A percentile compares a stretch with the other conserved stretches of the same genome.
Evolutionary conservation across 495 filamentous ascomycete genomes (phyloP).

Genomic region (Talaromyces liani): DNA sequence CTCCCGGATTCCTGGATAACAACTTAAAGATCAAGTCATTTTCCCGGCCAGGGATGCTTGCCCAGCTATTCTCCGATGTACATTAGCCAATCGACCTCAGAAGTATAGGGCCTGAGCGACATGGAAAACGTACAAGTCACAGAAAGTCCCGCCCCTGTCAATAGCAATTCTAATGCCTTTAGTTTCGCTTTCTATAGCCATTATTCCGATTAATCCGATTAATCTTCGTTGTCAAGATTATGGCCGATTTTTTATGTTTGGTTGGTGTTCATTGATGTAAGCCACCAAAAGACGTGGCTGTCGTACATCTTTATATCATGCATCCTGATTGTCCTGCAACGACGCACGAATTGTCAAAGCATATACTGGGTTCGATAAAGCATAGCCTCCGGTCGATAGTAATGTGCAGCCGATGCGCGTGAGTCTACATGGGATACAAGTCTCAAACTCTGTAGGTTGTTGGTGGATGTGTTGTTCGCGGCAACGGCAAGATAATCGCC

Average conservation of each 20-base stretch:
- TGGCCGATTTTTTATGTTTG: neutral
- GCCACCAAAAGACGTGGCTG: neutral
- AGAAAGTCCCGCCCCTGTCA: constrained; percentile 60
- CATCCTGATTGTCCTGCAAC: neutral
- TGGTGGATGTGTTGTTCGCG: neutral
- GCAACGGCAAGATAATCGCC: neutral
- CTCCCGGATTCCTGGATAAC: constrained; percentile 80
- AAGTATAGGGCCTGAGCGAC: constrained; percentile 5
- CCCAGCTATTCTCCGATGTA: neutral
- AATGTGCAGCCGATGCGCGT: neutral
- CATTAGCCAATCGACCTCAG: neutral
- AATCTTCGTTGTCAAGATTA: neutral
- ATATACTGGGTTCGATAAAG: neutral
- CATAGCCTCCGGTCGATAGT: neutral
- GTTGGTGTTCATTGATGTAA: neutral
- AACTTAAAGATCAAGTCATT: constrained; percentile 79
- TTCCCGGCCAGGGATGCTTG: constrained; percentile 33
- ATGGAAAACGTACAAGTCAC: constrained; percentile 47
- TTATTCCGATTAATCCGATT: neutral
- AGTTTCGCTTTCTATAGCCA: neutral
- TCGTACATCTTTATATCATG: neutral
- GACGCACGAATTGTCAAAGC: neutral
- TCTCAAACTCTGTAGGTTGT: neutral
- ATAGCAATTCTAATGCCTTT: constrained; percentile 12
- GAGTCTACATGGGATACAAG: neutral